Evolutionary conservation across 179 eudicot genomes (phyloP).

Genomic region (Pouteria campechiana): DNA sequence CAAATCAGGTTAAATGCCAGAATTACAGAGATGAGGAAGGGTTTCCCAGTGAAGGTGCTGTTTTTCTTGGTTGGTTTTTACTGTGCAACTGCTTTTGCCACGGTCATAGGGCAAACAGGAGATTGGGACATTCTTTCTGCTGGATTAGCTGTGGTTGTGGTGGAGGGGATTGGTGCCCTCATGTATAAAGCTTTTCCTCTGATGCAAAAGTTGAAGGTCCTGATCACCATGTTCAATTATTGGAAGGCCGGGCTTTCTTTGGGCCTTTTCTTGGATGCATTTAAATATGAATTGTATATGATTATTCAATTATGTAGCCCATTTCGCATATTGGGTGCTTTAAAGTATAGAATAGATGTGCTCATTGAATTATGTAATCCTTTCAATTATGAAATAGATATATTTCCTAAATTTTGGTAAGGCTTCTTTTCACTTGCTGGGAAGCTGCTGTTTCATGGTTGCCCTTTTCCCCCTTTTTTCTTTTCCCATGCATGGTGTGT

Average conservation of each 20-base stretch:
- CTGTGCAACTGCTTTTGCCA: conserved; percentile 84
- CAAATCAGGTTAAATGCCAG: conserved; percentile 31
- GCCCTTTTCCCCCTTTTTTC: no score
- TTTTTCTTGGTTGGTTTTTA: conserved; percentile 83
- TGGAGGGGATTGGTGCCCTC: conserved; percentile 91
- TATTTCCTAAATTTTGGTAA: conserved; percentile 2
- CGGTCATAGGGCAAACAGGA: conserved; percentile 91
- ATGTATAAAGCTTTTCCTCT: conserved; percentile 49
- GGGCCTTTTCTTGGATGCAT: conserved; percentile 91
- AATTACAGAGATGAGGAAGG: conserved; percentile 41
- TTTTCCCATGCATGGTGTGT: no score
- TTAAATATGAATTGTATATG: conserved; percentile 41
- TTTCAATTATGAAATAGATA: neutral
- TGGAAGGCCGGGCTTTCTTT: conserved; percentile 83
- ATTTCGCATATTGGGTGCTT: conserved; percentile 82
- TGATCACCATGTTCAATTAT: conserved; percentile 62
- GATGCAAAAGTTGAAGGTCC: conserved; percentile 21
- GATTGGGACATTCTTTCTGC: conserved; percentile 96
- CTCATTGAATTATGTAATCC: neutral
- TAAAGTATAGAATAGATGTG: conserved; percentile 42
- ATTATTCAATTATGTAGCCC: neutral
- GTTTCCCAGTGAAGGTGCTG: conserved; percentile 51
- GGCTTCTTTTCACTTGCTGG: no score
- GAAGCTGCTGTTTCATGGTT: no score
- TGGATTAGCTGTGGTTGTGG: conserved; percentile 73